Base-by-base conservation (phyloP, 1,284 basidiomycete species). In the Malassezia globosa region DNA sequence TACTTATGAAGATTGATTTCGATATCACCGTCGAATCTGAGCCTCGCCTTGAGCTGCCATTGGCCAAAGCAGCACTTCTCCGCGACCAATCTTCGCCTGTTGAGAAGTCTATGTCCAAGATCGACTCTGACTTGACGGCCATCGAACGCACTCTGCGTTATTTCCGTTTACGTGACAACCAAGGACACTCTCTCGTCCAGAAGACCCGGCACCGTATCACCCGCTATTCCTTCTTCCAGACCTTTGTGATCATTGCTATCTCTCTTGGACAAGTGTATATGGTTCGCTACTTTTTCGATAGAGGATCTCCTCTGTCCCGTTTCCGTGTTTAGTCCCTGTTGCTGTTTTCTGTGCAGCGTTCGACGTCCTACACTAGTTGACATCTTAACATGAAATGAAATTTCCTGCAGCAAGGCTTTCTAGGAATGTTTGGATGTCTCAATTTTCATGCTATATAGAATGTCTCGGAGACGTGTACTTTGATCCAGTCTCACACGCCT, bases 11-110 rank as follows among this genome's bases (percentile, higher is more conserved):
- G 54, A 42, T 70, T 39, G 68, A 71, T 47, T 69, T 71, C 37
- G 68, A 71, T 49, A 69, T 71, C 42, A 71, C 68, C n/a, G 67
- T 71, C 21, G 68, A 71, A 45, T 59, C 56, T 23, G 68, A 71
- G 48, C 68, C 68, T 1, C 48, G 68, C 2, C 40, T 68, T 4
- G 63, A 68, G 13, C 47, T 68, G 8, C 68, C 68, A 16, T 52
- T 69, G 13, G 45, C 58, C 18, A 51, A 60, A 11, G 56, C 59
- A 0, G 56, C 54, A 18, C 47, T 65, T 22, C 44, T 71, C 13
- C 60, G 63, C n/a, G 63, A 69, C 8, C 59, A 63, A 40, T 61
- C 60, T 1, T 62, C 64, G 4, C 68, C 68, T 14, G 41, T 71
- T 18, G 67, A 71, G 21, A 63, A 68, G 14, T 54, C 54, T 19